Base-by-base conservation (phyloP, 2,329 filamentous ascomycete species). In the Fusarium pseudocircinatum region DNA sequence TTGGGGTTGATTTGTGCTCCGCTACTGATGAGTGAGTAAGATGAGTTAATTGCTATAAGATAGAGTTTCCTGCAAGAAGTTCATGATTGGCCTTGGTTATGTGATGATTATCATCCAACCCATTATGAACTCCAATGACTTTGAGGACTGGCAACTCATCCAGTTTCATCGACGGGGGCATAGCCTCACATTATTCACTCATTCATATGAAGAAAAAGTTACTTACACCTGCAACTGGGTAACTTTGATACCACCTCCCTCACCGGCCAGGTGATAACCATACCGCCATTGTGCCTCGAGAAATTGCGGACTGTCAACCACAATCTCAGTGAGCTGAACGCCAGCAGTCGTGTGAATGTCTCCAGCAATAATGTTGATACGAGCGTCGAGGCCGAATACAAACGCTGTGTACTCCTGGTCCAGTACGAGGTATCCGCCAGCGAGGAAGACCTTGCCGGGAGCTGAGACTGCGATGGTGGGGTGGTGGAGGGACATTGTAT, bases 251-350 rank as follows among this genome's bases (percentile, higher is more conserved):
- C 94, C 95, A n/a, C 93, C 94, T 67, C 91, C 89, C 49, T 91
- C 86, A n/a, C 88, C 88, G 49, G 89, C 88, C 67, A 92, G 85
- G 72, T 92, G 89, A 80, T 96, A 94, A 22, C 92, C 90, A 84
- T 98, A 98, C 69, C 93, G 90, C 96, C 96, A 99, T 75, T 92
- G 87, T 7, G 95, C 95, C 75, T 93, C 91, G 47, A 90, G 84
- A 81, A 99, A 99, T 84, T 99, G 96, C 56, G 96, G 96, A 78
- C 95, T 97, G 75, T 91, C 90, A 59, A 99, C 96, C 60, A 95
- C 89, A 78, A 98, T 93, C 81, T 94, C 93, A 67, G 84, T 87
- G 66, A 90, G 81, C 78, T 90, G 85, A 42, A 94, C 90, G 28
- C 91, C 92, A 43, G 88, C 85, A 70, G 87, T 90, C 22, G 89